phyloP scores from a whole-genome alignment of 2,329 filamentous ascomycete species.

The Talaromyces sp. region DNA sequence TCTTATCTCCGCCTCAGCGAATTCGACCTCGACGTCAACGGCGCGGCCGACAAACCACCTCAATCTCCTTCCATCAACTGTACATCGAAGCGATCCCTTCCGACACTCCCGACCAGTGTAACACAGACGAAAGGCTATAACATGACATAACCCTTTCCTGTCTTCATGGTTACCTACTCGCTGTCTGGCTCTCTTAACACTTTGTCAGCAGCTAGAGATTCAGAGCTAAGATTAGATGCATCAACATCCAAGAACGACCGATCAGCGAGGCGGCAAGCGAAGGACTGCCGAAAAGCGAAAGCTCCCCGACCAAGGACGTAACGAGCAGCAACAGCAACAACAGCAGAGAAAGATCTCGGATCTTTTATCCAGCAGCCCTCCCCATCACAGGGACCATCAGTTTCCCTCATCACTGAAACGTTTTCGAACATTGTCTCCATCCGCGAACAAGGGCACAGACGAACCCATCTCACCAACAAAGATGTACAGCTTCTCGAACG shows the following conservation, averaged over 20 bases:
- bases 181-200: neutral
- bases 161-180: constrained; percentile 15
- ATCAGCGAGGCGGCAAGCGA: constrained; percentile 39
- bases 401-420: constrained; percentile 34
- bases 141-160: constrained; percentile 13
- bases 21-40: neutral
- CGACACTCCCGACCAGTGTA: neutral
- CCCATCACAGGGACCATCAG: constrained; percentile 12
- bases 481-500: constrained; percentile 50
- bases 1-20: constrained; percentile 23
- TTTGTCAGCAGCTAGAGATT: constrained; percentile 11
- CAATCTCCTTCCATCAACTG: neutral
- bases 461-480: constrained; percentile 31
- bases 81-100: neutral
- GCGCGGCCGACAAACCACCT: neutral
- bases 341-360: constrained; percentile 41
- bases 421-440: constrained; percentile 25
- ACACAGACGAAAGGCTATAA: neutral
- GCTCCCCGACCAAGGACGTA: constrained; percentile 27
- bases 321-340: constrained; percentile 25
- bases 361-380: constrained; percentile 31
- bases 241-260: constrained; percentile 22
- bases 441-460: constrained; percentile 11
- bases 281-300: constrained; percentile 38
- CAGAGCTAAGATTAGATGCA: constrained; percentile 39